Percentiles rank a stretch among this genome's conserved stretches.
These are phyloP conservation scores for Tylopilus sp. DNA, from an alignment of 1,284 basidiomycete genomes.

Conservation along the genomic window DNA sequence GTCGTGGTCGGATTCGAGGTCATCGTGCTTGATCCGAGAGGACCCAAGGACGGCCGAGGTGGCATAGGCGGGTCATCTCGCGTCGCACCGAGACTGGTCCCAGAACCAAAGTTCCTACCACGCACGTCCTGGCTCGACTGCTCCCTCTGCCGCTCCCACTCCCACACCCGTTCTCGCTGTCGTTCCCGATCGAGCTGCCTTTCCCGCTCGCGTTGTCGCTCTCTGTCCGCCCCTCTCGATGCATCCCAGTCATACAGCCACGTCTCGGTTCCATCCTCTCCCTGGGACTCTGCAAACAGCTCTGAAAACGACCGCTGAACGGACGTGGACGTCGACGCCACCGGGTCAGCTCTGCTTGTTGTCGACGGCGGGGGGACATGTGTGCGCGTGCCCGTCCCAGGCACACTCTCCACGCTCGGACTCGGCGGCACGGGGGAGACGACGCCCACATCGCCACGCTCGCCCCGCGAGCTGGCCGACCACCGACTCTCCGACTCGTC, in stretches of 20 bases:
- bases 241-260: slow-evolving; percentile 24
- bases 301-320: slow-evolving; percentile 29
- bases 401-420: slow-evolving; percentile 16
- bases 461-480: slow-evolving; percentile 21
- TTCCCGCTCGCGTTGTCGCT: no score
- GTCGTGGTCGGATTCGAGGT: slow-evolving; percentile 3
- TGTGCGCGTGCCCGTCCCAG: slow-evolving; percentile 5
- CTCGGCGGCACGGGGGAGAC: slow-evolving; percentile 18
- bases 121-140: slow-evolving; percentile 16
- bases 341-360: slow-evolving; percentile 7
- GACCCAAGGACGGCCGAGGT: slow-evolving; percentile 9
- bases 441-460: slow-evolving; percentile 12
- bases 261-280: slow-evolving; percentile 15
- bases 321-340: slow-evolving; percentile 4
- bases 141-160: slow-evolving; percentile 24
- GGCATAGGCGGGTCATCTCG: slow-evolving; percentile 20
- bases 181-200: no score
- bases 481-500: slow-evolving; percentile 30
- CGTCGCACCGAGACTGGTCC: slow-evolving; percentile 12
- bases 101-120: slow-evolving; percentile 19
- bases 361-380: slow-evolving; percentile 9
- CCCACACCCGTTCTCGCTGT: slow-evolving; percentile 19
- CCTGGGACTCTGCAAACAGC: slow-evolving; percentile 20
- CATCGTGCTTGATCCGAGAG: slow-evolving; percentile 3
- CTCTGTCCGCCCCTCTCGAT: slow-evolving; percentile 12